Evolutionary conservation across 495 filamentous ascomycete species (phyloP), one percentile per base, ranked within the genome.

Genomic region (Cercophora samala): DNA sequence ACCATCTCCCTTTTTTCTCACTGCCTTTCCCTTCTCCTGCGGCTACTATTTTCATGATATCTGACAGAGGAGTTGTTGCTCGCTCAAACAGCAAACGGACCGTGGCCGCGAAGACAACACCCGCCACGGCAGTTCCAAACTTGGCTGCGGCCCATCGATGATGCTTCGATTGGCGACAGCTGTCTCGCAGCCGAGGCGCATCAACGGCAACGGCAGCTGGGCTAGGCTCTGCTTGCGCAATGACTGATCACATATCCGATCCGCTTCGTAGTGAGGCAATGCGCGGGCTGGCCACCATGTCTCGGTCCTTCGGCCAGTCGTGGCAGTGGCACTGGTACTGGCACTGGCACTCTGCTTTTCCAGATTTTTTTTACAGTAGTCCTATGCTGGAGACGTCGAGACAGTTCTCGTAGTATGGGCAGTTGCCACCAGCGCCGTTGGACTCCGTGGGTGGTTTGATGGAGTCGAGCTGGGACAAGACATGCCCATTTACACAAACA

Each of bases 261-360:
- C 37, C 37, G 37, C 37, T 46, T 46, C 37, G 37, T 46, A 46
- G 11, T 29, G 37, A 46, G 37, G 37, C 37, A 46, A 46, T 46
- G 37, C 37, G 15, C 37, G 37, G 37, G 9, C 11, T 46, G 37
- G 37, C 37, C 37, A 46, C 37, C 37, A 23, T 56, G 53, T 56
- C 53, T 56, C 53, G 53, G 53, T 21, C n/a, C 22, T 56, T 56
- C 53, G 53, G 53, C 53, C 53, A 56, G 53, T 56, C 53, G 53
- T 56, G n/a, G 13, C 53, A 56, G 13, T 56, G 53, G 53, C 53
- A 19, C 19, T 56, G 53, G 53, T 18, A 56, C 53, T 56, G 53
- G 53, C 53, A 19, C 19, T 56, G 53, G 53, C 53, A 56, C 53
- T 56, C 53, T 56, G 22, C 53, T 22, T 56, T 46, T 46, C 15